Evolutionary conservation across 169 alveolate genomes (phyloP), one percentile per base, ranked within the genome.

Genomic region (Eimeria acervulina): DNA sequence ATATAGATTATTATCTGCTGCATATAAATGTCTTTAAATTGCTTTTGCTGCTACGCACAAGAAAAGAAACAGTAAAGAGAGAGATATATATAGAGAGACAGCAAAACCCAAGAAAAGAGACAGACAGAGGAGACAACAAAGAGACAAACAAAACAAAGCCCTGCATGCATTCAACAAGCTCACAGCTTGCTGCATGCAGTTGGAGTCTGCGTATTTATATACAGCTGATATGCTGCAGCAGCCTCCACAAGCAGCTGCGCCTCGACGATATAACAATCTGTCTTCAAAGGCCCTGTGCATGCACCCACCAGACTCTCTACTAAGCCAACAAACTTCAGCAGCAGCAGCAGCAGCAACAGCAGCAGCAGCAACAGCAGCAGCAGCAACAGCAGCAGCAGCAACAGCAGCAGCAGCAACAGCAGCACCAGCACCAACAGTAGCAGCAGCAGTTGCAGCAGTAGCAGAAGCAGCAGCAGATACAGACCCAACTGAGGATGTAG

Each of bases 101-200:
- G 76, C 7, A 28, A 15, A 21, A 21, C 7, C 28, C 5, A 66
- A 66, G 5, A 66, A 66, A 28, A 66, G 5, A 28, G 15, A 5
- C 7, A 66, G 21, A 66, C 5, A 28, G 40, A 8, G n/a, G 66
- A 17, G 40, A 33, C 19, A 33, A 72, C 12, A 47, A 47, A 47
- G 5, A 47, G 55, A 47, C 55, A 47, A 47, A 33, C 2, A 13
- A 8, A 28, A 17, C 84, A 72, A 33, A 72, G 17, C 84, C 28
- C 31, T n/a, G 23, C 3, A 83, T 47, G 55, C 5, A 47, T 7
- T 7, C 12, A 47, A 12, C n/a, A n/a, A 12, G 5, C 90, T 21
- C 23, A 90, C 95, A 83, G 55, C 28, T 55, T 90, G 80, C 95
- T 90, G 36, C 55, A 31, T 36, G 90, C 80, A 7, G 95, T 90